Conservation (phyloP, 768 basidiomycete species). For the Butyriboletus loyo region DNA sequence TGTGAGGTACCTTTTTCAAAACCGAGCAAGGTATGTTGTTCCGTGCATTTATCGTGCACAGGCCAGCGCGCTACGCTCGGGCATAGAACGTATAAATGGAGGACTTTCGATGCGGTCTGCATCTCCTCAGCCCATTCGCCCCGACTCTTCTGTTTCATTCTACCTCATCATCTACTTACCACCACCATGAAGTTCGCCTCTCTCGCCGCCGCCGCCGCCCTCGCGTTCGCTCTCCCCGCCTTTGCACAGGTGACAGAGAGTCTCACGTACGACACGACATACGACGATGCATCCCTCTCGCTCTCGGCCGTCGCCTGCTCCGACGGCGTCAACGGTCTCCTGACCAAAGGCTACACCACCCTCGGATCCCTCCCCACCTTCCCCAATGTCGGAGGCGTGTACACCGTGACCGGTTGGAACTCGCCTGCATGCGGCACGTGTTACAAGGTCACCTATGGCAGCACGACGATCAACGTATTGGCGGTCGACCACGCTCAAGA, state of each 20-base stretch:
- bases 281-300: conserved; percentile 23
- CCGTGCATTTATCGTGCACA: background rate
- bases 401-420: conserved; percentile 30
- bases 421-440: conserved; percentile 34
- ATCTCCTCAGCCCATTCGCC: background rate
- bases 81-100: conserved; percentile 15
- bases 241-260: conserved; percentile 11
- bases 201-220: conserved; percentile 1
- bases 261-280: conserved; percentile 32
- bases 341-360: conserved; percentile 30
- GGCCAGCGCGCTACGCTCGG: background rate
- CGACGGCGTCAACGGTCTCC: conserved; percentile 30
- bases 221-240: conserved; percentile 16
- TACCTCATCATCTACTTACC: background rate
- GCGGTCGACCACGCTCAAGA: conserved; percentile 28
- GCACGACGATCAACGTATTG: conserved; percentile 18
- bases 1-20: background rate
- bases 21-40: no score
- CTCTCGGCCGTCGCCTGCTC: conserved; percentile 31
- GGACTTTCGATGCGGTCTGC: background rate
- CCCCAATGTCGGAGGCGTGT: conserved; percentile 34
- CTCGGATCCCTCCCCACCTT: conserved; percentile 31
- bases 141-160: background rate
- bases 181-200: conserved; percentile 27
- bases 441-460: conserved; percentile 27